Conservation (phyloP, 768 basidiomycete genomes). For the Collybiopsis luxurians region DNA sequence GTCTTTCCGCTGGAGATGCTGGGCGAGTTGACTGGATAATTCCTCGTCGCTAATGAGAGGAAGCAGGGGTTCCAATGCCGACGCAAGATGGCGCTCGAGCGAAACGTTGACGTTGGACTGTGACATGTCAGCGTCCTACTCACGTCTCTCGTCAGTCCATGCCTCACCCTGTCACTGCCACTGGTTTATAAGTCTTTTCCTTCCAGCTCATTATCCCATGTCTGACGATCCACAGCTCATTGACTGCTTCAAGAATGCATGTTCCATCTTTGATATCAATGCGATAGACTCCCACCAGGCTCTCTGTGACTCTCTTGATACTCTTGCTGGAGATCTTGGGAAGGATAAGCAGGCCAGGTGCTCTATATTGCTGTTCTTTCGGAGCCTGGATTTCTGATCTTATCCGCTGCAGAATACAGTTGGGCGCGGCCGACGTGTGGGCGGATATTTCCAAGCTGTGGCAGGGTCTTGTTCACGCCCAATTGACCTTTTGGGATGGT, state of each 20-base stretch:
- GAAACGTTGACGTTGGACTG: conserved; percentile 53
- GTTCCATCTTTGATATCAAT: conserved; percentile 35
- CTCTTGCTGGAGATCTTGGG: conserved; percentile 49
- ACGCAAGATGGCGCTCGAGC: conserved; percentile 60
- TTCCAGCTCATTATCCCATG: neutral
- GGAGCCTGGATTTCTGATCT: neutral
- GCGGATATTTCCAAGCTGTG: conserved; percentile 52
- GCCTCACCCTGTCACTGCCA: neutral
- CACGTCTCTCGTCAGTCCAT: neutral
- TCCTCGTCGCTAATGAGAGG: conserved; percentile 40
- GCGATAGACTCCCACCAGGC: conserved; percentile 14
- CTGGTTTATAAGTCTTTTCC: neutral
- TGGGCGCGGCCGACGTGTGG: conserved; percentile 40
- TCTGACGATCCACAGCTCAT: conserved; percentile 11
- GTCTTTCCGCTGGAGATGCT: conserved; percentile 32
- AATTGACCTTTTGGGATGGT: conserved; percentile 50
- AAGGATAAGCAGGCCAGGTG: conserved; percentile 40
- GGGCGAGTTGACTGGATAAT: conserved; percentile 37
- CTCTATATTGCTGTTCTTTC: neutral
- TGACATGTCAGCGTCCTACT: neutral
- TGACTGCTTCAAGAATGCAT: conserved; percentile 38
- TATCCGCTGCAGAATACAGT: neutral
- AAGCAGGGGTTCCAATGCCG: conserved; percentile 43
- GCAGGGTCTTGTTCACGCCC: conserved; percentile 45
- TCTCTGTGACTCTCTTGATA: conserved; percentile 39